These are phyloP conservation scores for Cucurbita pepo DNA, from an alignment of 306 rosid genomes.

Conservation along the genomic window DNA sequence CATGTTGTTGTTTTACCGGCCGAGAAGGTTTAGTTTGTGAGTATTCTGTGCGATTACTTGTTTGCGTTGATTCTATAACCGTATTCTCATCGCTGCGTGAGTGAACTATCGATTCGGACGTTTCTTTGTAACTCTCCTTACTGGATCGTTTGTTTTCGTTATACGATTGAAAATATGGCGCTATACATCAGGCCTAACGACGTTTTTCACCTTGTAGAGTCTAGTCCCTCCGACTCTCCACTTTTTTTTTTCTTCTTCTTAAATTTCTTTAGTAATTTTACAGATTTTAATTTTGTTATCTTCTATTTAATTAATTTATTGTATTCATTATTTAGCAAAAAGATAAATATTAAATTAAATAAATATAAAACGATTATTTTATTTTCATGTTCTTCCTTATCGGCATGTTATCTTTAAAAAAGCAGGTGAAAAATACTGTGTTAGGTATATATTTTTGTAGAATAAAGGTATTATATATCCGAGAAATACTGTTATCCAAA, in stretches of 20 bases:
- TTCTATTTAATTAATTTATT: not conserved
- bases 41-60: not conserved
- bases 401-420: not conserved
- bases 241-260: not conserved
- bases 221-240: not conserved
- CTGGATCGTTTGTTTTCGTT: not conserved
- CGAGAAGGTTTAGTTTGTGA: not conserved
- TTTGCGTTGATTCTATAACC: not conserved
- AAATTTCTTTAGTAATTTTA: not conserved
- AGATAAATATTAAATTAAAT: not conserved
- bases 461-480: too few relatives aligned
- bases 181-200: not conserved
- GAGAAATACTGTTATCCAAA: too few relatives aligned
- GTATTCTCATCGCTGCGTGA: not conserved
- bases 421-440: not conserved
- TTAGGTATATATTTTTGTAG: too few relatives aligned
- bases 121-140: not conserved
- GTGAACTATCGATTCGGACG: not conserved
- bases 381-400: not conserved
- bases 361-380: not conserved
- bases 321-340: not conserved
- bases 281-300: not conserved
- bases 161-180: not conserved
- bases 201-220: not conserved
- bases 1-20: not conserved